Evolutionary conservation across 148 eudicot species (phyloP), one percentile per base, ranked within the genome.

Genomic region (Cornus controversa): DNA sequence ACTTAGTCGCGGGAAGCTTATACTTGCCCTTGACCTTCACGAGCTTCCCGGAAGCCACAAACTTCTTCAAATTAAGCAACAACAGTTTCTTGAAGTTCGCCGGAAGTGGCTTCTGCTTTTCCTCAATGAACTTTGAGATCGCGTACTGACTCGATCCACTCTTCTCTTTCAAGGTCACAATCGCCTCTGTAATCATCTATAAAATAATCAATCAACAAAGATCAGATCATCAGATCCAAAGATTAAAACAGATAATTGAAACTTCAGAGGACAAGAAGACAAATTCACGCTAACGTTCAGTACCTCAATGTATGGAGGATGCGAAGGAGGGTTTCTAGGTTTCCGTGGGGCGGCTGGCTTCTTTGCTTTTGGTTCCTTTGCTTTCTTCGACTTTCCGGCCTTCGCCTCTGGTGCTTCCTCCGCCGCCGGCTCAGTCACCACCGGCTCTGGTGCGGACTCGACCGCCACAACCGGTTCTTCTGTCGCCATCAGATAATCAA

Each of bases 141-240:
- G 96, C 96, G 28, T 85, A 73, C 57, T 88, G 93, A 60, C 93
- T 91, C 26, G 96, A 91, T 10, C 96, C 96, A 23, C 36, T 89
- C 26, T 72, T 82, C 79, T 91, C 96, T 80, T 91, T 91, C 84
- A 89, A 80, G 1, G 91, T 81, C 69, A 82, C 77, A 22, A 89
- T 83, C 24, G 92, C 92, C 10, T 87, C 88, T 7, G 16, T 78
- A 4, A 87, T 77, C 92, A 89, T 89, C 92, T 89, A 57, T 47
- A 66, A n/a, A 23, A 20, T 18, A 77, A 64, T 4, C 3, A 23
- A 27, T 67, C 10, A 18, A 68, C 7, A 11, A 16, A 37, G 54
- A 64, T 78, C 67, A 81, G 75, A 70, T 50, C 54, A 64, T 78
- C 67, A 81, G 75, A 70, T 50, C 54, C 8, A 66, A 54, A 68